These are phyloP conservation scores for Pythium diclinum DNA, from an alignment of 352 stramenopile genomes.

Conservation along the genomic window DNA sequence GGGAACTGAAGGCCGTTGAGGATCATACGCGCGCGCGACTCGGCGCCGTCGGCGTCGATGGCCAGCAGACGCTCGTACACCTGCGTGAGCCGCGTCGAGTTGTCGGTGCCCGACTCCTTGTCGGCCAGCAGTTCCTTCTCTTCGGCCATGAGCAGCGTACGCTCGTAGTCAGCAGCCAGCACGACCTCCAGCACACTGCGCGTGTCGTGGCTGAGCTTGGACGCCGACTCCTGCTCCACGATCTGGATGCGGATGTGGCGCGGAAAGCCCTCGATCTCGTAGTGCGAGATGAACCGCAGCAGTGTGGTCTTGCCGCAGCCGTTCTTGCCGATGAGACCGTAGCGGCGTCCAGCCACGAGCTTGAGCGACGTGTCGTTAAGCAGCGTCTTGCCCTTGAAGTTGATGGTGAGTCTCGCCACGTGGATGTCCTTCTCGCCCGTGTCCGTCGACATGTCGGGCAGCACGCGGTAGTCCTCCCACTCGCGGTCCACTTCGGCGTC, in stretches of 20 bases:
- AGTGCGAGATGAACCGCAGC: slow-evolving; percentile 94
- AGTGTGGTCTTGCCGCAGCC: slow-evolving; percentile 94
- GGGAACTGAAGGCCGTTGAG: slow-evolving; percentile 94
- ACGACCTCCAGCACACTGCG: slow-evolving; percentile 94
- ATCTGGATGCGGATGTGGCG: slow-evolving; percentile 94
- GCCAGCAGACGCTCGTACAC: slow-evolving; percentile 87
- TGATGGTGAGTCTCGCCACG: slow-evolving; percentile 83
- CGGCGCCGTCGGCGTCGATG: slow-evolving; percentile 89
- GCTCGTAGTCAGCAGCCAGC: slow-evolving; percentile 93
- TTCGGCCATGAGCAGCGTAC: slow-evolving; percentile 87
- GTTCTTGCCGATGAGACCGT: slow-evolving; percentile 94
- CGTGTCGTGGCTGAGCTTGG: slow-evolving; percentile 73
- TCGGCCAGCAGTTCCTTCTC: slow-evolving; percentile 90
- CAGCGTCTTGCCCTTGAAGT: slow-evolving; percentile 90
- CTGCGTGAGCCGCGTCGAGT: slow-evolving; percentile 61
- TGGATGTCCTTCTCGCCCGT: slow-evolving; percentile 87
- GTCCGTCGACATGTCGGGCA: slow-evolving; percentile 75
- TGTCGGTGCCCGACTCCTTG: slow-evolving; percentile 46
- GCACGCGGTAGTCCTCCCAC: slow-evolving; percentile 75
- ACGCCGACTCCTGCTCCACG: slow-evolving; percentile 93
- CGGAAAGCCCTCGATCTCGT: slow-evolving; percentile 96
- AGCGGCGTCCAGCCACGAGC: slow-evolving; percentile 77
- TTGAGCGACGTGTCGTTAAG: slow-evolving; percentile 85
- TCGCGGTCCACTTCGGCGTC: slow-evolving; percentile 67
- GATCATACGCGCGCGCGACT: slow-evolving; percentile 89